A percentile compares a stretch with the other conserved stretches of the same genome.
Conservation (phyloP, 1,139 yeast species). For the Zygosaccharomyces pseudobailii region DNA sequence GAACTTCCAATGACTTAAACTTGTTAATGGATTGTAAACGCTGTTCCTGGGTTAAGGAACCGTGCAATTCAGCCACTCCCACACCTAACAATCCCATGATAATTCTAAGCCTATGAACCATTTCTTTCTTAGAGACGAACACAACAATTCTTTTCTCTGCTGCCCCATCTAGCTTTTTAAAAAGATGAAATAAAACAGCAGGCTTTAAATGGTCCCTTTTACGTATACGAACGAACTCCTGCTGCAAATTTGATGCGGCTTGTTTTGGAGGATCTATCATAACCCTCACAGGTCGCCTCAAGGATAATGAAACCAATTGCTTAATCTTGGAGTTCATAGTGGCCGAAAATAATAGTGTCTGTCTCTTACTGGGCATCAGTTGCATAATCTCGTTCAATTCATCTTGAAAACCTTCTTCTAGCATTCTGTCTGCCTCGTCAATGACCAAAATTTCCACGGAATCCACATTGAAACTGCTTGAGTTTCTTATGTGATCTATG, state of each 20-base stretch:
- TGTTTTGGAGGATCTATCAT: conserved; percentile 97
- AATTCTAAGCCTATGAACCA: conserved; percentile 81
- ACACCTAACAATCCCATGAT: conserved; percentile 82
- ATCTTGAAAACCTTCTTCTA: conserved; percentile 96
- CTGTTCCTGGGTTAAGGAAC: conserved; percentile 92
- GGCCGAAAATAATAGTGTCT: conserved; percentile 90
- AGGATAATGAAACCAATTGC: conserved; percentile 77
- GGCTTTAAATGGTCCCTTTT: conserved; percentile 82
- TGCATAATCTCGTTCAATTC: conserved; percentile 87
- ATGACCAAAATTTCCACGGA: conserved; percentile 85
- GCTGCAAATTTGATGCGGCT: conserved; percentile 79
- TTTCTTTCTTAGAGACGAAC: conserved; percentile 85
- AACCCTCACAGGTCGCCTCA: conserved; percentile 84
- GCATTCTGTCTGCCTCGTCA: conserved; percentile 95
- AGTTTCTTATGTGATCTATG: conserved; percentile 92
- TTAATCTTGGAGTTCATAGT: conserved; percentile 95
- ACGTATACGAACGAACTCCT: conserved; percentile 91
- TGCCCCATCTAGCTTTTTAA: conserved; percentile 58
- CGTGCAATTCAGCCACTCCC: conserved; percentile 89
- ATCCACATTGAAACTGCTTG: conserved; percentile 89
- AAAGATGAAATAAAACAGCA: conserved; percentile 67
- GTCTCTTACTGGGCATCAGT: conserved; percentile 84
- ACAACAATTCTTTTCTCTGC: conserved; percentile 74
- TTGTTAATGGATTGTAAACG: conserved; percentile 79
- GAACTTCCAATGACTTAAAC: conserved; percentile 76